Conservation (phyloP, 2,329 filamentous ascomycete species). For the Magnaporthiopsis rhizophila region DNA sequence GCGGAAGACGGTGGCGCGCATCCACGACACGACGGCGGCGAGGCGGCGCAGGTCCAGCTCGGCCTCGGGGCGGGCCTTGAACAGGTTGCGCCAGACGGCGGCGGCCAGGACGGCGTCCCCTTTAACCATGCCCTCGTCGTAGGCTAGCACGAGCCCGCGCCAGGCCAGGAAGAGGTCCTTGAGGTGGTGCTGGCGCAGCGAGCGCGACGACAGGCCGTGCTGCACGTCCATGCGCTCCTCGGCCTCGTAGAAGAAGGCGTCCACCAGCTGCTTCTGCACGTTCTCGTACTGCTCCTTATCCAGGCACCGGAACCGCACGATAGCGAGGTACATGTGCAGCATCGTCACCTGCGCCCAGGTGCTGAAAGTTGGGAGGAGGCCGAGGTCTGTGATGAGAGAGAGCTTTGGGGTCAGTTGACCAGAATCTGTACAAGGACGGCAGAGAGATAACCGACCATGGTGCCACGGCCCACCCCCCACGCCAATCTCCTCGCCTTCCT, state of each 20-base stretch:
- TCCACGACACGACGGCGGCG: constrained; percentile 49
- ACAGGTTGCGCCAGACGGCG: constrained; percentile 90
- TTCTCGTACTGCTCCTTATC: constrained; percentile 58
- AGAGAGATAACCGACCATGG: constrained; percentile 46
- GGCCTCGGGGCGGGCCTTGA: constrained; percentile 51
- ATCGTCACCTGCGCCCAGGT: constrained; percentile 96
- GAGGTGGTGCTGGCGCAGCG: constrained; percentile 55
- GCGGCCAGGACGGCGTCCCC: constrained; percentile 70
- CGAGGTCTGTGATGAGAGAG: constrained; percentile 50
- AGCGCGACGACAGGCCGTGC: constrained; percentile 59
- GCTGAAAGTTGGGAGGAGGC: constrained; percentile 78
- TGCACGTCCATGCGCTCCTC: constrained; percentile 76
- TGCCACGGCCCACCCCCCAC: constrained; percentile 73
- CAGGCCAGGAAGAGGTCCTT: constrained; percentile 94
- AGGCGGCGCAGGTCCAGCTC: constrained; percentile 42
- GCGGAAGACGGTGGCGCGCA: constrained; percentile 38
- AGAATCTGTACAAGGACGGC: background rate
- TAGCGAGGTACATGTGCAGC: constrained; percentile 89
- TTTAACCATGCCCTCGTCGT: constrained; percentile 72
- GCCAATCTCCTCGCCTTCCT: constrained; percentile 76
- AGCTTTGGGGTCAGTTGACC: background rate
- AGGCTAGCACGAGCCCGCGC: constrained; percentile 76
- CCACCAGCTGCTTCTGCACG: constrained; percentile 85
- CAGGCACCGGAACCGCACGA: constrained; percentile 74
- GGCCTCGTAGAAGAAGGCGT: constrained; percentile 90